phyloP scores from a whole-genome alignment of 2,329 filamentous ascomycete species.

The Ceratocystis eucalypticola region DNA sequence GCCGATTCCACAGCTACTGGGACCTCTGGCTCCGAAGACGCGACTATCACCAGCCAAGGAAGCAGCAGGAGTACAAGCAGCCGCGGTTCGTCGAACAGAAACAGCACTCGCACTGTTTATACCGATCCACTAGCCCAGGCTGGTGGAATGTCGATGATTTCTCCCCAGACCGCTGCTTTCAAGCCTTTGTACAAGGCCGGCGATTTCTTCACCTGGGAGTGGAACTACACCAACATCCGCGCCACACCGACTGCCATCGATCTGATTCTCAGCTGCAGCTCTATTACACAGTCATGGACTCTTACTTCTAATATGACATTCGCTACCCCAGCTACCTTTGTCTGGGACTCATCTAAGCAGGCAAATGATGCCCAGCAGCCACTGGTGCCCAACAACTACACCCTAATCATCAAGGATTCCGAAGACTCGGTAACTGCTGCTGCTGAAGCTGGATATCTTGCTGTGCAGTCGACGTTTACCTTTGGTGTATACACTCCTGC shows the following conservation, averaged over 20 bases:
- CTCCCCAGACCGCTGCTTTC: constrained; percentile 33
- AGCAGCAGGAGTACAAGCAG: constrained; percentile 22
- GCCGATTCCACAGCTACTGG: constrained; percentile 30
- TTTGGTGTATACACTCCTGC: constrained; percentile 46
- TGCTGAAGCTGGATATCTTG: constrained; percentile 43
- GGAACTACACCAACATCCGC: constrained; percentile 51
- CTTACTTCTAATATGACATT: constrained; percentile 51
- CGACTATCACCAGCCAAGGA: constrained; percentile 22
- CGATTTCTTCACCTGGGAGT: constrained; percentile 45
- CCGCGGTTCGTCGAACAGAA: constrained; percentile 16
- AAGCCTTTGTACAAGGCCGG: constrained; percentile 46
- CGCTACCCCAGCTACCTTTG: constrained; percentile 35
- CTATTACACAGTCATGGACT: constrained; percentile 42
- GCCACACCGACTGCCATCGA: constrained; percentile 47
- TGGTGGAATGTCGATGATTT: constrained; percentile 41
- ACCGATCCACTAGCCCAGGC: constrained; percentile 24
- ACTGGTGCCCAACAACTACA: constrained; percentile 43
- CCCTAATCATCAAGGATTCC: constrained; percentile 48
- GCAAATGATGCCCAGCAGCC: constrained; percentile 33
- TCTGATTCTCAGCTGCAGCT: constrained; percentile 43
- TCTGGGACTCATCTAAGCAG: constrained; percentile 45
- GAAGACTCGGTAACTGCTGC: constrained; percentile 37
- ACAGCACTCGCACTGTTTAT: constrained; percentile 30
- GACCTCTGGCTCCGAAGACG: constrained; percentile 23
- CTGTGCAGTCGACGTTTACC: constrained; percentile 33